These are phyloP conservation scores for Sclerotinia trifoliorum DNA, from an alignment of 2,329 filamentous ascomycete species.

Conservation along the genomic window DNA sequence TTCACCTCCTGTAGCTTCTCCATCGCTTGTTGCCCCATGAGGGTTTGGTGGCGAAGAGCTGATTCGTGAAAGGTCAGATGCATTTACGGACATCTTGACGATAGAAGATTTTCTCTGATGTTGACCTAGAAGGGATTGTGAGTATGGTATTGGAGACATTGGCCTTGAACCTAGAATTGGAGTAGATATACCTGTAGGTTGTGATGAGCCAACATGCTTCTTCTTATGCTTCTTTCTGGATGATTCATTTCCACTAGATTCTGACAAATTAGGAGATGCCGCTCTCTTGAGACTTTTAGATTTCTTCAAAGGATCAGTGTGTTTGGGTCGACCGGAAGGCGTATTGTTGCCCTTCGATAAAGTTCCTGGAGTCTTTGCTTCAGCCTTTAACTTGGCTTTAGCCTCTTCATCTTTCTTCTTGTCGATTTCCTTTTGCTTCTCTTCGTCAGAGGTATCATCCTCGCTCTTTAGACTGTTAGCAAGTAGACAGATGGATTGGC, in stretches of 20 bases:
- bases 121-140: constrained; percentile 28
- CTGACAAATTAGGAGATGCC: constrained; percentile 79
- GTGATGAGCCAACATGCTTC: constrained; percentile 55
- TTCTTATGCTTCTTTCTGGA: constrained; percentile 76
- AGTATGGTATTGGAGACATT: constrained; percentile 34
- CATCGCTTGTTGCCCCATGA: constrained; percentile 61
- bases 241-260: constrained; percentile 89
- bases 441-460: constrained; percentile 48
- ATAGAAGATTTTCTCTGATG: constrained; percentile 37
- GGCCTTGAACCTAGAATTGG: constrained; percentile 48
- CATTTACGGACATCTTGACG: constrained; percentile 35
- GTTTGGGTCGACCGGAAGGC: constrained; percentile 57
- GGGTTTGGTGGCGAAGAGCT: constrained; percentile 34
- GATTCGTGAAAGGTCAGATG: constrained; percentile 37
- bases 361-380: constrained; percentile 49
- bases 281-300: constrained; percentile 68
- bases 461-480: constrained; percentile 47
- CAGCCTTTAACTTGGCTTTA: constrained; percentile 55
- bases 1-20: constrained; percentile 67
- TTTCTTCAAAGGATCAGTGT: constrained; percentile 52
- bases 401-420: constrained; percentile 58
- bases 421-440: constrained; percentile 65
- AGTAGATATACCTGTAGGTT: constrained; percentile 55
- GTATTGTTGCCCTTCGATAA: constrained; percentile 71
- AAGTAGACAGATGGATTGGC: constrained; percentile 10